Conservation (phyloP, 2,329 filamentous ascomycete species). For the Colletotrichum australisinense region DNA sequence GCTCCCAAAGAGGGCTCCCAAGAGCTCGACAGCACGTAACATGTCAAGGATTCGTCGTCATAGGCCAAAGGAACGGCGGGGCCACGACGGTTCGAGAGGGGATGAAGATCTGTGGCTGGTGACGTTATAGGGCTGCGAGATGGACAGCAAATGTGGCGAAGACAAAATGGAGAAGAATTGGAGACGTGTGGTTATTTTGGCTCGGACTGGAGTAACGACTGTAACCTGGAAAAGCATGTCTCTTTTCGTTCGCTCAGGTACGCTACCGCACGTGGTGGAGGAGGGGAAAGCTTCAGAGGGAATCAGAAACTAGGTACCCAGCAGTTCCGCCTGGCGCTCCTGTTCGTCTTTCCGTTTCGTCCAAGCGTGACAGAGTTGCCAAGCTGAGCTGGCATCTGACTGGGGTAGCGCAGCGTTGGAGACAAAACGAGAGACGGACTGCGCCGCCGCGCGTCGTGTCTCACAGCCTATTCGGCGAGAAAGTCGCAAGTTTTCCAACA, state of each 20-base stretch:
- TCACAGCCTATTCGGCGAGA: conserved; percentile 7
- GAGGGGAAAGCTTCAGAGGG: neutral
- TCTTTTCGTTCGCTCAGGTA: conserved; percentile 17
- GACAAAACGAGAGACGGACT: neutral
- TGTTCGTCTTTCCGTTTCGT: neutral
- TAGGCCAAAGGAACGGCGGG: conserved; percentile 11
- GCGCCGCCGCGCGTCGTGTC: conserved; percentile 33
- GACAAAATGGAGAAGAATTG: neutral
- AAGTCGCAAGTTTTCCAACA: neutral
- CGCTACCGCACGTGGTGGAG: conserved; percentile 20
- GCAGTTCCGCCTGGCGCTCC: neutral
- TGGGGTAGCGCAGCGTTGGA: neutral
- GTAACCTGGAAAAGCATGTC: too few relatives aligned
- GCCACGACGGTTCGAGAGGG: conserved; percentile 25
- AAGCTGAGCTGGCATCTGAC: neutral
- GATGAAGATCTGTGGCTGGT: conserved; percentile 36
- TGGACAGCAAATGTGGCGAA: conserved; percentile 12
- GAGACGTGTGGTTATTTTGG: neutral
- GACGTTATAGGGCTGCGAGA: conserved; percentile 34
- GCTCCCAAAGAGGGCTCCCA: neutral
- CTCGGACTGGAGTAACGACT: conserved; percentile 1
- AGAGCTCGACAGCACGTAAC: conserved; percentile 7
- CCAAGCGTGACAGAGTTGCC: neutral
- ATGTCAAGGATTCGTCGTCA: conserved; percentile 21
- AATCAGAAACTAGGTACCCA: neutral